Evolutionary conservation across 768 basidiomycete genomes (phyloP), one percentile per base, ranked within the genome.

Genomic region (Suillus spraguei): DNA sequence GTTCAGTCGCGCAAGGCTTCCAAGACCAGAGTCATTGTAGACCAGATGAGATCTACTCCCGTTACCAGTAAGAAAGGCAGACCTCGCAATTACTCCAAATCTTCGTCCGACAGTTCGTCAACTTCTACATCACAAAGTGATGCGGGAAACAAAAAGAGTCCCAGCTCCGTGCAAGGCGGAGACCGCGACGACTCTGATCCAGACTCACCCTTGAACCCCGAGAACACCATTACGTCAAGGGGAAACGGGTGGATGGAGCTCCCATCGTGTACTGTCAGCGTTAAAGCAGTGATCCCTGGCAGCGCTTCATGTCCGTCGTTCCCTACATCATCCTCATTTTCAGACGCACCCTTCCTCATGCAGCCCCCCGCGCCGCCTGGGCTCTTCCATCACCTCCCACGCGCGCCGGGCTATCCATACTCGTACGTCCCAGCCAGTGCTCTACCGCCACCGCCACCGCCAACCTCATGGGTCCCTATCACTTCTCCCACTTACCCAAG

Each of bases 1-100:
- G 67, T 68, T 20, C 60, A 24, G 68, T 65, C 74, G 60, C 77
- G 74, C 13, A 78, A 84, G 24, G 70, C 78, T 38, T 87, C 86
- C 24, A 83, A 82, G 68, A 88, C 87, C 22, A 80, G 87, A 14
- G 82, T 84, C 65, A 83, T 88, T 47, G 83, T 88, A 36, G 86
- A 88, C 65, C 79, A 80, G 41, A 71, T 87, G 46, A 81, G 85
- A 60, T 83, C 80, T 8, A 71, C 74, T 52, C 62, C 68, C 17
- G 59, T 68, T 14, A 2, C 33, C 13, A 28, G 9, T 20, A 59
- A 58, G 52, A 61, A 61, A 39, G 54, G 55, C 33, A n/a, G 50
- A 3, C 67, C 69, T 24, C 70, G 71, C 13, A 58, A 67, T 44
- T 67, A 61, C 16, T 49, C 65, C 33, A 68, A 66, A 64, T 61